A percentile compares a stretch with the other conserved stretches of the same genome.
Evolutionary conservation across 352 stramenopile genomes (phyloP).

Genomic region (Saprolegnia parasitica): DNA sequence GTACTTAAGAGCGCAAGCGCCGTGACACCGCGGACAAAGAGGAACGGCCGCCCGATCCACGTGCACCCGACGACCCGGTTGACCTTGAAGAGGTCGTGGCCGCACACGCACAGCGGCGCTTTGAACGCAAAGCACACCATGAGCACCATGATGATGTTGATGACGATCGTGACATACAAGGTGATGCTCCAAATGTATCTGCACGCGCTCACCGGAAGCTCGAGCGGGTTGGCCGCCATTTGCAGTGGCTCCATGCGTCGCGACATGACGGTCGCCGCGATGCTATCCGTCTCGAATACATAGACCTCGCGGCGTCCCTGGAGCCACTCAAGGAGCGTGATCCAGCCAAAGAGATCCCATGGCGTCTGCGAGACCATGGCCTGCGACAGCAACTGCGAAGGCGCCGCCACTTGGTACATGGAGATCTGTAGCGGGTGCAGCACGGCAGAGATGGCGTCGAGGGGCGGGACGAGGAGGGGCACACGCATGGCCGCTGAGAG

Average conservation of each 20-base stretch:
- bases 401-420: background rate
- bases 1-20: background rate
- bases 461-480: no score
- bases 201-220: slow-evolving; percentile 19
- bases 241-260: background rate
- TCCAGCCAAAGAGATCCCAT: slow-evolving; percentile 25
- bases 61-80: slow-evolving; percentile 17
- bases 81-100: slow-evolving; percentile 1
- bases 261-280: slow-evolving; percentile 1
- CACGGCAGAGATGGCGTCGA: background rate
- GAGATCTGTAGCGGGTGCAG: background rate
- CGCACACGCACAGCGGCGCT: background rate
- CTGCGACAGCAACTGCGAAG: background rate
- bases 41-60: slow-evolving; percentile 14
- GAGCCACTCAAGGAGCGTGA: slow-evolving; percentile 15
- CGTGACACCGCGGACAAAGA: slow-evolving; percentile 10
- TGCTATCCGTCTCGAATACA: slow-evolving; percentile 3
- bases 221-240: slow-evolving; percentile 4
- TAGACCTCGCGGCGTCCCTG: slow-evolving; percentile 14
- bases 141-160: slow-evolving; percentile 1
- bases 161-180: slow-evolving; percentile 13
- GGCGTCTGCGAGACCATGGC: background rate
- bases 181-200: slow-evolving; percentile 21
- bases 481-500: background rate
- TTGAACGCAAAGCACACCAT: background rate